Evolutionary conservation across 164 flowering plant species (phyloP).

Genomic region (Magnolia sinica): DNA sequence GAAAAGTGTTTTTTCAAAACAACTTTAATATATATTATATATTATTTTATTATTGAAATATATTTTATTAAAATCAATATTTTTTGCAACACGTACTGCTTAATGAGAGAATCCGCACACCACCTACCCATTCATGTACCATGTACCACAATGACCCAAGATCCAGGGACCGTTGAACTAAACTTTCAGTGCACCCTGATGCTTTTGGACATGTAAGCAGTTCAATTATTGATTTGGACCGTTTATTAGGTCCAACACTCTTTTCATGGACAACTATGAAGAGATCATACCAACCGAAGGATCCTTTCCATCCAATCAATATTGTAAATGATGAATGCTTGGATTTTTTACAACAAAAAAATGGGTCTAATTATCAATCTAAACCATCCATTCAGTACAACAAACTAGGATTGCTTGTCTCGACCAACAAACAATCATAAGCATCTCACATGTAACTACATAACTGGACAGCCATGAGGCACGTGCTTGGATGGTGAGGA

Average conservation of each 20-base stretch:
- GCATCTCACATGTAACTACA: background rate
- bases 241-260: too few relatives aligned
- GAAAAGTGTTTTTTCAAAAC: too few relatives aligned
- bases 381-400: background rate
- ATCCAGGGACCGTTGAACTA: background rate
- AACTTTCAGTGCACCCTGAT: background rate
- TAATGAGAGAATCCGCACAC: too few relatives aligned
- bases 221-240: too few relatives aligned
- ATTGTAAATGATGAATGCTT: background rate
- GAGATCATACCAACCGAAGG: background rate
- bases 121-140: too few relatives aligned
- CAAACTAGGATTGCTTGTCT: background rate
- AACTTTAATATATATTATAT: too few relatives aligned
- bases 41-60: too few relatives aligned
- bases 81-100: too few relatives aligned
- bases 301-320: background rate
- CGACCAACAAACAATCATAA: background rate
- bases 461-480: background rate
- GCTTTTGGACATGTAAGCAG: background rate
- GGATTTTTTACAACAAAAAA: background rate
- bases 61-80: too few relatives aligned
- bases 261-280: background rate
- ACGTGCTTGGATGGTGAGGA: background rate
- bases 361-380: background rate
- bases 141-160: too few relatives aligned